A percentile compares a stretch with the other conserved stretches of the same genome.
Evolutionary conservation across 2,329 filamentous ascomycete species (phyloP).

Genomic region (Aureobasidium sp.): DNA sequence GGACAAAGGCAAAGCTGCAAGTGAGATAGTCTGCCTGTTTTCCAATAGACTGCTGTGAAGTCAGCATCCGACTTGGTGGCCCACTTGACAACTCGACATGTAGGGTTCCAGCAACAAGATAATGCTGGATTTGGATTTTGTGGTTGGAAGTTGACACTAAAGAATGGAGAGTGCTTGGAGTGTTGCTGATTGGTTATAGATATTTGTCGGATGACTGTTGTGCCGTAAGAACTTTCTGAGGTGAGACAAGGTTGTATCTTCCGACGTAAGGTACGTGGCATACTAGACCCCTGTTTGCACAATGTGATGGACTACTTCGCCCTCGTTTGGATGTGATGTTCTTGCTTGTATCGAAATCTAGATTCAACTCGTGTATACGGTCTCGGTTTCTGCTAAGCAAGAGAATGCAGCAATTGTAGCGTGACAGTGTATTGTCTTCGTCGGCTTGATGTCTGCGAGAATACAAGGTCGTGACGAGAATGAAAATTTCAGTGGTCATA

Average conservation of each 20-base stretch:
- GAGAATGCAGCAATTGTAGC: background rate
- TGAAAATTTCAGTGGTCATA: background rate
- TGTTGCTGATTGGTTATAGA: background rate
- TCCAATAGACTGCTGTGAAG: constrained; percentile 8
- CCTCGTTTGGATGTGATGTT: background rate
- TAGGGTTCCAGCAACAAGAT: background rate
- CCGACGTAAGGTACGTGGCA: background rate
- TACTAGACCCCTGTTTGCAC: background rate
- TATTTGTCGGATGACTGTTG: background rate
- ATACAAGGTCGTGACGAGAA: background rate
- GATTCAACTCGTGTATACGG: background rate
- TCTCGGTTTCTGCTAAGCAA: background rate
- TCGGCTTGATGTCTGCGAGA: background rate
- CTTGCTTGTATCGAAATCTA: background rate
- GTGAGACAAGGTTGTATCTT: background rate
- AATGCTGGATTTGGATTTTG: background rate
- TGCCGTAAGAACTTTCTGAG: constrained; percentile 7
- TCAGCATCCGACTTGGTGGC: background rate
- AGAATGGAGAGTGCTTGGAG: background rate
- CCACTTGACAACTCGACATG: background rate
- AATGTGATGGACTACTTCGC: background rate
- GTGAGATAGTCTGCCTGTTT: constrained; percentile 8
- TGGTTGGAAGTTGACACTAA: background rate
- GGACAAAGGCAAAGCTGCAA: background rate
- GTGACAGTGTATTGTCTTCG: background rate